Base-by-base conservation (phyloP, 495 filamentous ascomycete species). In the Penicillium cataractarum region DNA sequence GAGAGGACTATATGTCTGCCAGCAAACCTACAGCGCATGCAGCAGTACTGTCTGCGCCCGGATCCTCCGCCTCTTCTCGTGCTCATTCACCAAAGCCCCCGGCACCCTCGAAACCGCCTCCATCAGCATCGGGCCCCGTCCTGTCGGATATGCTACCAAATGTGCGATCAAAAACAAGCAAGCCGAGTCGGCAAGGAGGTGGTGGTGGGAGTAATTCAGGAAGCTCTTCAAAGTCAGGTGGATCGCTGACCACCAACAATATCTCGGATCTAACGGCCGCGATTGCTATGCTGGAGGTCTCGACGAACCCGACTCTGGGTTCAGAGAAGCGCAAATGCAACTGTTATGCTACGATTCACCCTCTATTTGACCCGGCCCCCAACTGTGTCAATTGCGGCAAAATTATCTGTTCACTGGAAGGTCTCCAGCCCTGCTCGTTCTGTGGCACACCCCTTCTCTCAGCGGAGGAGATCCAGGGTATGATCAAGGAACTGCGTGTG, bases 311-410 rank as follows among this genome's bases (percentile, higher is more conserved):
- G 0, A 83, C 86, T 0, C 79, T 90, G 19, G 67, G 82, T 29
- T 69, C 76, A 6, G 76, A 83, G 49, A 75, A 83, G 13, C 84
- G 89, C 39, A 84, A 84, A 61, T 99, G 95, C 73, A 88, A 86
- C 67, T 99, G 95, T 78, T 90, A 92, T 62, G 95, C 90, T 0
- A 82, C 89, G 3, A 84, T 91, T 2, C 95, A 99, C 67, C 90
- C 96, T 4, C 80, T 97, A 10, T 87, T 97, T 12, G 84, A 83
- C 10, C 91, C 93, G 0, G 91, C 93, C 0, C 95, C 96, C 3
- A 99, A 98, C 71, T 99, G 95, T 65, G 79, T 95, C 21, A 87
- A 84, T 64, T 99, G 95, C 71, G 95, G 95, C 56, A 97, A 98
- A 74, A 92, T 99, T n/a, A 89, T 98, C 56, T 99, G 95, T 74